phyloP scores from a whole-genome alignment of 2,329 filamentous ascomycete genomes.

The Aspergillus ustus region DNA sequence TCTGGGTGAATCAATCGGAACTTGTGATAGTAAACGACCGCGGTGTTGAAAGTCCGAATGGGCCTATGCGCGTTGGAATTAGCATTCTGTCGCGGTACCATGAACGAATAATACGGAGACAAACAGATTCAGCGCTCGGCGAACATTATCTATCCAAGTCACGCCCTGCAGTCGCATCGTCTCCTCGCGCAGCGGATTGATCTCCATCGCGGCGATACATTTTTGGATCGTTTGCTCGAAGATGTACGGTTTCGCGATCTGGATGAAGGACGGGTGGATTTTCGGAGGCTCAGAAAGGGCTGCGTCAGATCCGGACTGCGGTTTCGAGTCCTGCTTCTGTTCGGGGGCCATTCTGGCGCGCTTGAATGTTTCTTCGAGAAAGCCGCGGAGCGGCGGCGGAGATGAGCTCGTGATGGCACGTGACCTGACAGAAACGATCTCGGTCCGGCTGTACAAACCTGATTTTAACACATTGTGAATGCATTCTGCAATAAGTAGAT shows the following conservation, averaged over 20 bases:
- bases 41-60: conserved; percentile 88
- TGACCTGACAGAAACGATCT: conserved; percentile 1
- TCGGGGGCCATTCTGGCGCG: conserved; percentile 28
- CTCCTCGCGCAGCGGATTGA: conserved; percentile 79
- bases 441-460: background rate
- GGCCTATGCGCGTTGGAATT: conserved; percentile 59
- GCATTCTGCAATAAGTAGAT: too few species aligned
- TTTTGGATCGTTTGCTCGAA: conserved; percentile 80
- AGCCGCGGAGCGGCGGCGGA: background rate
- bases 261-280: conserved; percentile 67
- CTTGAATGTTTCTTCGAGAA: background rate
- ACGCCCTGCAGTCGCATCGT: conserved; percentile 82
- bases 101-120: conserved; percentile 35
- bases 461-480: too few species aligned
- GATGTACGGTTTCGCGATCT: conserved; percentile 74
- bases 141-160: conserved; percentile 83
- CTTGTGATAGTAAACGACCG: conserved; percentile 90
- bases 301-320: conserved; percentile 19
- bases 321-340: conserved; percentile 23
- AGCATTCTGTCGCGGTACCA: conserved; percentile 2
- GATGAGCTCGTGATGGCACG: conserved; percentile 8
- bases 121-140: conserved; percentile 77
- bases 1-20: conserved; percentile 87
- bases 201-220: conserved; percentile 69
- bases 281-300: conserved; percentile 39